Evolutionary conservation across 1,139 yeast species (phyloP), one percentile per base, ranked within the genome.

Genomic region (Pichia kudriavzevii): DNA sequence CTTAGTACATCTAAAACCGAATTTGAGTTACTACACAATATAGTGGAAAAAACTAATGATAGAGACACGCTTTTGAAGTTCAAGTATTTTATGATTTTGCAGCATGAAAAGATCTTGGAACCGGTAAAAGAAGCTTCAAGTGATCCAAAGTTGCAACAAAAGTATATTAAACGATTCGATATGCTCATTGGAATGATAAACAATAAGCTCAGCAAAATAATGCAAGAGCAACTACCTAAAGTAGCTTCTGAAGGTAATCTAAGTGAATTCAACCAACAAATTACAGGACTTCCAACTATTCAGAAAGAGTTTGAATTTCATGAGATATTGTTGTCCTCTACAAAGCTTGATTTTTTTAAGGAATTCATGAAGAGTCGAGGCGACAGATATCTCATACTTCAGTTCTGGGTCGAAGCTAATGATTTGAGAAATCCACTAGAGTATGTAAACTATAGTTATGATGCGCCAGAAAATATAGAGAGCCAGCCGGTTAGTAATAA

Each of bases 371-470:
- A 67, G 20, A 64, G 65, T 31, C 50, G 71, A 17, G 58, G 34
- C 8, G 45, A 65, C 8, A 56, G 74, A 32, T 50, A 64, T 2
- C 56, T 60, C 3, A 46, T 70, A 19, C 52, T 84, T 4, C 75
- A 73, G 31, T 77, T 76, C 41, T 84, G 88, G 82, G 56, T 70
- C 9, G 68, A 74, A 0, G 79, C 82, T 2, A 83, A 84, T 42
- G 64, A 69, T 1, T 65, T 83, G 25, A 74, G 76, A 47, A 82
- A 81, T 33, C 95, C 95, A 0, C 56, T 82, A 18, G 91, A 80
- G 41, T 48, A 41, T 24, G 41, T 44, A 15, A 41, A 39, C 15
- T 8, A 17, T 22, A n/a, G n/a, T n/a, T n/a, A n/a, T n/a, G n/a
- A n/a, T n/a, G n/a, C n/a, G n/a, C n/a, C n/a, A n/a, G n/a, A n/a